phyloP scores from a whole-genome alignment of 495 filamentous ascomycete species.

The Podospora bellae-mahoneyi region DNA sequence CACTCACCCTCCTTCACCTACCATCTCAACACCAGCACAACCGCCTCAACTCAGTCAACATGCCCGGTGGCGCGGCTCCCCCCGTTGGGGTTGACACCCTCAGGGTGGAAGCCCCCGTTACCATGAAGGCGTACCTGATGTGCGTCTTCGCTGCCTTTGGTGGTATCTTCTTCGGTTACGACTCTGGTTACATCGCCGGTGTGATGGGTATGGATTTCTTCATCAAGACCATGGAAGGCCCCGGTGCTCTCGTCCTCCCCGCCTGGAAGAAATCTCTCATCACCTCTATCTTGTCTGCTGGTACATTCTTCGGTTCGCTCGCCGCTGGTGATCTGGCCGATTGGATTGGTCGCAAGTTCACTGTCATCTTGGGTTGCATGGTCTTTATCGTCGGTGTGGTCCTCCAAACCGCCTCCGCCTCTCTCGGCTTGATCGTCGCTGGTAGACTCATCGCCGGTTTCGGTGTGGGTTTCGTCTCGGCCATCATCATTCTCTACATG shows the following conservation, averaged over 20 bases:
- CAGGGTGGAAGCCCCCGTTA: conserved; percentile 60
- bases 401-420: conserved; percentile 49
- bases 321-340: conserved; percentile 68
- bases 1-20: not conserved
- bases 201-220: conserved; percentile 57
- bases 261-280: conserved; percentile 59
- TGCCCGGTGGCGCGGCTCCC: conserved; percentile 25
- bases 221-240: conserved; percentile 44
- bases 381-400: conserved; percentile 63
- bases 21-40: conserved; percentile 5
- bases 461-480: conserved; percentile 70
- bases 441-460: conserved; percentile 51
- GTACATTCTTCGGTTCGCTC: conserved; percentile 68
- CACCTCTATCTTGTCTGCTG: conserved; percentile 59
- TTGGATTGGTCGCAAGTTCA: conserved; percentile 62
- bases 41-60: conserved; percentile 9
- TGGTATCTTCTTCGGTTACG: conserved; percentile 64
- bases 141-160: conserved; percentile 67
- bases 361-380: conserved; percentile 60
- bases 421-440: conserved; percentile 46
- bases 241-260: conserved; percentile 29
- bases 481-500: conserved; percentile 73
- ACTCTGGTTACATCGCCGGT: conserved; percentile 61
- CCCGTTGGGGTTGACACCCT: conserved; percentile 36
- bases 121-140: conserved; percentile 62